These are phyloP conservation scores for Diaporthe velutina DNA, from an alignment of 2,329 filamentous ascomycete genomes.

Conservation along the genomic window DNA sequence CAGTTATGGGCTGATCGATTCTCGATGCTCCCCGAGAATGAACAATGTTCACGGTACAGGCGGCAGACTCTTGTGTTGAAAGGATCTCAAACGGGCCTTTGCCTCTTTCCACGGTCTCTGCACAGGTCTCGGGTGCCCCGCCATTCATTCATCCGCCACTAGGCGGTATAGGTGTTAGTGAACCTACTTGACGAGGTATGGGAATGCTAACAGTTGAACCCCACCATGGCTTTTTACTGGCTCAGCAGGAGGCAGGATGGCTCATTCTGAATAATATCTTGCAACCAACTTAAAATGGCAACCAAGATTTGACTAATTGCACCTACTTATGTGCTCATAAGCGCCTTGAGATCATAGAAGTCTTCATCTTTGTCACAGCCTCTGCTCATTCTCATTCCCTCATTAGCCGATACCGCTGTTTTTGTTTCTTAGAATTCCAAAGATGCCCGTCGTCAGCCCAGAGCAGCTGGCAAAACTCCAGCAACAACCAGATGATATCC, in stretches of 20 bases:
- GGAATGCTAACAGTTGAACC: neutral
- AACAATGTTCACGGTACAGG: neutral
- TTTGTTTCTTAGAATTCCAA: constrained; percentile 46
- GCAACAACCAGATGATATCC: constrained; percentile 86
- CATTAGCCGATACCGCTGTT: neutral
- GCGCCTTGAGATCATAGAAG: constrained; percentile 29
- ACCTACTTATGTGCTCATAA: constrained; percentile 7
- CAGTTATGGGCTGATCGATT: neutral
- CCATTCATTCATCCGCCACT: constrained; percentile 16
- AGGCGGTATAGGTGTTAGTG: constrained; percentile 20
- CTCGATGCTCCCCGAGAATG: neutral
- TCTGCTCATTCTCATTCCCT: neutral
- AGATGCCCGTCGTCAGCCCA: constrained; percentile 93
- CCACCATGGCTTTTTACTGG: constrained; percentile 6
- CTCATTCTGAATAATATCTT: constrained; percentile 40
- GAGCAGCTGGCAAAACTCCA: constrained; percentile 94
- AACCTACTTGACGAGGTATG: neutral
- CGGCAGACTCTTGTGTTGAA: neutral
- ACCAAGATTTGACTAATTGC: neutral
- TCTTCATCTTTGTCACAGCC: neutral
- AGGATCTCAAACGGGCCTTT: neutral
- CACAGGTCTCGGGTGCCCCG: constrained; percentile 19
- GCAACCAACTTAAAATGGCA: constrained; percentile 39
- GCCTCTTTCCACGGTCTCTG: constrained; percentile 13
- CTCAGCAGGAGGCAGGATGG: constrained; percentile 31